Evolutionary conservation across 306 rosid species (phyloP).

Genomic region (Lablab purpureus): DNA sequence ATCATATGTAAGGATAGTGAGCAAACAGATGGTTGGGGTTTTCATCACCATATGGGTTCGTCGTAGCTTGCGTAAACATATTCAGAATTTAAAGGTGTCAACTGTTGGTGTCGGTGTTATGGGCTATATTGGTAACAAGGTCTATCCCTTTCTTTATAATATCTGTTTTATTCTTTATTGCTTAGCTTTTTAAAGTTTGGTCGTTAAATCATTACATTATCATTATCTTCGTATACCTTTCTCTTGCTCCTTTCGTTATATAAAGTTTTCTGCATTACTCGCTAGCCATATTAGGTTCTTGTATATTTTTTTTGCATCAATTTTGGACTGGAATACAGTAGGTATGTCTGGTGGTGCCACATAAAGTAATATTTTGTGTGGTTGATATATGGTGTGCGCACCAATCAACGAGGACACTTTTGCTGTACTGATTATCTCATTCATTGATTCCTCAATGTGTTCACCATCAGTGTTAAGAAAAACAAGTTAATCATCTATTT

Average conservation of each 20-base stretch:
- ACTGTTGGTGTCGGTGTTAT: slow-evolving; percentile 97
- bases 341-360: slow-evolving; percentile 1
- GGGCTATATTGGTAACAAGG: slow-evolving; percentile 99
- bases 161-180: not conserved
- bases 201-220: not conserved
- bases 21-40: slow-evolving; percentile 97
- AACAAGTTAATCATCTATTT: not conserved
- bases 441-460: not conserved
- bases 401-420: not conserved
- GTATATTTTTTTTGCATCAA: not conserved
- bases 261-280: slow-evolving; percentile 10
- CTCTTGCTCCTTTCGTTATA: slow-evolving; percentile 10
- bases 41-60: slow-evolving; percentile 93
- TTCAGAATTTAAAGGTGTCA: slow-evolving; percentile 87
- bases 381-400: not conserved
- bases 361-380: not conserved
- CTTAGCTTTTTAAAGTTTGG: not conserved
- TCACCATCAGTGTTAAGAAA: not conserved
- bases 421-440: not conserved
- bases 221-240: not conserved
- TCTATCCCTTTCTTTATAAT: slow-evolving; percentile 42
- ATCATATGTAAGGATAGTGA: slow-evolving; percentile 80
- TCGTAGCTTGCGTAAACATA: slow-evolving; percentile 83
- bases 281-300: slow-evolving; percentile 1
- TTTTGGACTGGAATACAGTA: not conserved